These are phyloP conservation scores for Alternaria conjuncta DNA, from an alignment of 2,329 filamentous ascomycete genomes.

Conservation along the genomic window DNA sequence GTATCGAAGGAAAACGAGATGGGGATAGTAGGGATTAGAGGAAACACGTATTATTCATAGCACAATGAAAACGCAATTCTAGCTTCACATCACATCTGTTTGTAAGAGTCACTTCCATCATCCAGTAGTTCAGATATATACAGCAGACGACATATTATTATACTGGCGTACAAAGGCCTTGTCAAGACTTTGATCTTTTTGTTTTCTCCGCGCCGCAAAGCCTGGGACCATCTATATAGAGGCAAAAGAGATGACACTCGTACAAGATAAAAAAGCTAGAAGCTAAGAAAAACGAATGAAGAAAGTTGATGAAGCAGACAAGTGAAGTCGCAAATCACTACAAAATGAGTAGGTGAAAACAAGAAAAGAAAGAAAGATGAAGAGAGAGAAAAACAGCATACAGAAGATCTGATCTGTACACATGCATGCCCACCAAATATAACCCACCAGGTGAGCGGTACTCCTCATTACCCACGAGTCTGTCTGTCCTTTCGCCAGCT, in stretches of 20 bases:
- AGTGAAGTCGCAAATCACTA: not conserved
- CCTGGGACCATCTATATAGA: not conserved
- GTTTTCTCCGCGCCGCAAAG: not conserved
- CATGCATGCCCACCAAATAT: not conserved
- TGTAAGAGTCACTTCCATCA: too few relatives aligned
- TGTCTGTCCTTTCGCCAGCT: not conserved
- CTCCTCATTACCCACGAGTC: not conserved
- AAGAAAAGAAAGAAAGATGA: not conserved
- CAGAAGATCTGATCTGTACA: not conserved
- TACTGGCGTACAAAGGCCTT: not conserved
- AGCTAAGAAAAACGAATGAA: not conserved
- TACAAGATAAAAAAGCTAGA: not conserved
- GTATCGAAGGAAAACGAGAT: not conserved
- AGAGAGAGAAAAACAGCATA: not conserved
- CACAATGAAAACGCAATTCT: conserved; percentile 2
- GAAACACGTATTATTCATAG: conserved; percentile 8
- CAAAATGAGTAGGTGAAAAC: conserved; percentile 2
- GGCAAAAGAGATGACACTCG: not conserved
- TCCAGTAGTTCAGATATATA: not conserved
- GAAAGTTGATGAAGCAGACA: not conserved
- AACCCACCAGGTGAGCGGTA: not conserved
- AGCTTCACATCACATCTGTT: not conserved
- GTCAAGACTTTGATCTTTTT: not conserved
- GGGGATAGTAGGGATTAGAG: not conserved
- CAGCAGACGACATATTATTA: not conserved